Conservation (phyloP, 257 asterid genomes). For the Nicotiana benthamiana region DNA sequence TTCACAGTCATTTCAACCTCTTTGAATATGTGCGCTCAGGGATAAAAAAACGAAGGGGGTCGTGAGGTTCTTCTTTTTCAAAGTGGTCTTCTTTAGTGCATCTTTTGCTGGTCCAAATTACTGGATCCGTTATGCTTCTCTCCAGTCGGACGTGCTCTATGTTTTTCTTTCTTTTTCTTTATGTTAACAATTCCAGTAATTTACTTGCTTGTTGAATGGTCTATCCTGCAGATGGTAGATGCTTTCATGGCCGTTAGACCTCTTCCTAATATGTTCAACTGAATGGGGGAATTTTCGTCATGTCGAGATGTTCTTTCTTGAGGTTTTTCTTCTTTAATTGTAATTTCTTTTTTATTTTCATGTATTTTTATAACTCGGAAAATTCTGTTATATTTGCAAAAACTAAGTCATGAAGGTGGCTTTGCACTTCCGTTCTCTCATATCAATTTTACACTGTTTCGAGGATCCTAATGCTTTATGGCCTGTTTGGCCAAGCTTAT, state of each 20-base stretch:
- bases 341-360: background rate
- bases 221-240: slow-evolving; percentile 68
- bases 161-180: background rate
- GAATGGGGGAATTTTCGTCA: slow-evolving; percentile 4
- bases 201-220: background rate
- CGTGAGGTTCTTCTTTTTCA: background rate
- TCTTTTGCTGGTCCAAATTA: background rate
- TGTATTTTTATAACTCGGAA: background rate
- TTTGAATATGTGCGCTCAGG: background rate
- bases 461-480: too few species aligned
- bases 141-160: background rate
- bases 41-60: background rate
- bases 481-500: too few species aligned
- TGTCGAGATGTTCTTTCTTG: background rate
- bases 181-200: background rate
- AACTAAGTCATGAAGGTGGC: background rate
- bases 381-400: background rate
- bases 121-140: background rate
- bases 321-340: background rate
- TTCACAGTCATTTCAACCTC: background rate
- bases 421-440: too few species aligned
- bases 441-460: too few species aligned
- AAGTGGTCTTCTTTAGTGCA: background rate
- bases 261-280: slow-evolving; percentile 77
- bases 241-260: slow-evolving; percentile 85